Evolutionary conservation across 2,329 filamentous ascomycete genomes (phyloP), one percentile per base, ranked within the genome.

Genomic region (Fusarium pseudoanthophilum): DNA sequence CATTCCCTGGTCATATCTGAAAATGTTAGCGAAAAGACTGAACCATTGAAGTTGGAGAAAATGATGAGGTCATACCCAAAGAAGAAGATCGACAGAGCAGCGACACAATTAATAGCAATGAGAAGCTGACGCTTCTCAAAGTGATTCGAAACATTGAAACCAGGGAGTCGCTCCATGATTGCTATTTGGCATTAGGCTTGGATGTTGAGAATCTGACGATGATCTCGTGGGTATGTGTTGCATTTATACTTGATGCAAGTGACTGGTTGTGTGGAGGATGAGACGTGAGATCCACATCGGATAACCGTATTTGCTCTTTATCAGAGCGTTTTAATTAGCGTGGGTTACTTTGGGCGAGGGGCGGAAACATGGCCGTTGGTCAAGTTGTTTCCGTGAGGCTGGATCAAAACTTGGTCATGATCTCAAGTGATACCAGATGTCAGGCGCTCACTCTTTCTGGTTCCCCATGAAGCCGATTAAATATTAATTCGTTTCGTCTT

Each of bases 101-200:
- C 75, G 13, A 77, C 46, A 13, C 69, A 67, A 60, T 77, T 77
- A 34, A 77, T 71, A 16, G 72, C 73, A 15, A 77, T 76, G 49
- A 77, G 75, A 64, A 77, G 72, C 67, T 65, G 28, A 0, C 75
- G 69, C 72, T 76, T 77, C 72, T 77, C 75, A 21, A 73, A 72
- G 39, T 69, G 74, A 21, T 73, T 73, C 6, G 71, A 71, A 39
- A 73, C 66, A 42, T 73, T 73, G 4, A 74, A 72, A 15, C 71
- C 71, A 0, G 71, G 71, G 32, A 73, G 71, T 6, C 71, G 51
- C 43, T 73, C 71, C 71, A 73, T 73, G 13, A 9, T 61, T 36
- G 18, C 18, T n/a, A 6, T 26, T 13, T n/a, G 28, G 10, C 43
- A 20, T 32, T 14, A 10, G 2, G 18, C 8, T 37, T 24, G 11